phyloP scores from a whole-genome alignment of 495 filamentous ascomycete genomes.

The Pseudoneurospora amorphoporcata region DNA sequence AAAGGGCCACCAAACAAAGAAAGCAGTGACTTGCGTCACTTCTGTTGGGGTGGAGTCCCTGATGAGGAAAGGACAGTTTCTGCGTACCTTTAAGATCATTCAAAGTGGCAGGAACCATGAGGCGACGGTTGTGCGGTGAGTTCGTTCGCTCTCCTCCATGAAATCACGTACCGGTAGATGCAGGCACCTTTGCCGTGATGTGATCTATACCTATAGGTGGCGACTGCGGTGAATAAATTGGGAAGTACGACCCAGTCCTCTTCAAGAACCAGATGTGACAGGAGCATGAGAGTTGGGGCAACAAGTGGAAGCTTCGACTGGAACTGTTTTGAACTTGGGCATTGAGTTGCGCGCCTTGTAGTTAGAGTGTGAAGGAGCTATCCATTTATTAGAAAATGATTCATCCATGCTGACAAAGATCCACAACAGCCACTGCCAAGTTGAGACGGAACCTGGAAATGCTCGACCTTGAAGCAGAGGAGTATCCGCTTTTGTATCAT shows the following conservation, averaged over 20 bases:
- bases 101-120: background rate
- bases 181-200: background rate
- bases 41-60: background rate
- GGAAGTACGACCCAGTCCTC: background rate
- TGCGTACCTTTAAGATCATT: background rate
- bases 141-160: background rate
- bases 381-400: background rate
- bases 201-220: background rate
- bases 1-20: background rate
- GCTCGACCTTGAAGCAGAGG: background rate
- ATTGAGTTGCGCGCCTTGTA: background rate
- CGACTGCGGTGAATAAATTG: background rate
- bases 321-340: background rate
- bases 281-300: background rate
- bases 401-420: background rate
- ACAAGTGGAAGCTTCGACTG: background rate
- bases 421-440: background rate
- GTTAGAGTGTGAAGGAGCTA: background rate
- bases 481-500: background rate
- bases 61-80: background rate
- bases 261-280: background rate
- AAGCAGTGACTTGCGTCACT: background rate
- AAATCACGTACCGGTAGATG: background rate
- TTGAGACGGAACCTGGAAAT: background rate
- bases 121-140: background rate